Evolutionary conservation across 768 basidiomycete genomes (phyloP), one percentile per base, ranked within the genome.

Genomic region (Lyophyllum atratum): DNA sequence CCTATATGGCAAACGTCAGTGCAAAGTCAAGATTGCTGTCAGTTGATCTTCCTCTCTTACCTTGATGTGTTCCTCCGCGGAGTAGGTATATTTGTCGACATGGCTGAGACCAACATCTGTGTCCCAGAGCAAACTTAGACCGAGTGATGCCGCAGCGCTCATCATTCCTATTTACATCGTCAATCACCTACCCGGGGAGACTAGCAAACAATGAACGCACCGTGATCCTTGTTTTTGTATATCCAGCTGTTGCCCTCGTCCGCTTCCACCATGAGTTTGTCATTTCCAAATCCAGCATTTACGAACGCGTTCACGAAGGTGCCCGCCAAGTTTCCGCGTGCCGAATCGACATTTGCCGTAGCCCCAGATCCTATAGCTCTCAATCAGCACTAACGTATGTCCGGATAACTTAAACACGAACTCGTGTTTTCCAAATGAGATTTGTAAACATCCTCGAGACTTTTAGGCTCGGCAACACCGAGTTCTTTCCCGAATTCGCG

Each of bases 141-240:
- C 97, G 52, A 99, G 80, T 54, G 93, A 95, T 4, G 97, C 97
- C 25, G 95, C 87, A 22, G 97, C 97, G 58, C 91, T 93, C 83
- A 96, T 87, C 94, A 98, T 98, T 52, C 92, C 92, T 93, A 40
- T 59, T 1, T 26, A 62, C 42, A 5, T 14, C 7, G 26, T 47
- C 17, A 47, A n/a, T 29, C 2, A 24, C 24, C 8, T 10, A 9
- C 8, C 4, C 5, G 9, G 9, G 6, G 28, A 47, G n/a, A 11
- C 37, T 43, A 1, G 21, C 11, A 24, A 42, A 15, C 10, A 37
- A 49, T n/a, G 24, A 14, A 68, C 80, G 21, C 56, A 88, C 95
- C 97, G 60, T 97, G 93, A 52, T 98, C 96, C 76, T 98, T 98
- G 80, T 98, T 98, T 83, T 98, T 98, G 81, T 98, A 99, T 56